Percentiles rank a stretch among this genome's conserved stretches.
phyloP scores from a whole-genome alignment of 2,329 filamentous ascomycete genomes.

The Dactylellina parvicollis region DNA sequence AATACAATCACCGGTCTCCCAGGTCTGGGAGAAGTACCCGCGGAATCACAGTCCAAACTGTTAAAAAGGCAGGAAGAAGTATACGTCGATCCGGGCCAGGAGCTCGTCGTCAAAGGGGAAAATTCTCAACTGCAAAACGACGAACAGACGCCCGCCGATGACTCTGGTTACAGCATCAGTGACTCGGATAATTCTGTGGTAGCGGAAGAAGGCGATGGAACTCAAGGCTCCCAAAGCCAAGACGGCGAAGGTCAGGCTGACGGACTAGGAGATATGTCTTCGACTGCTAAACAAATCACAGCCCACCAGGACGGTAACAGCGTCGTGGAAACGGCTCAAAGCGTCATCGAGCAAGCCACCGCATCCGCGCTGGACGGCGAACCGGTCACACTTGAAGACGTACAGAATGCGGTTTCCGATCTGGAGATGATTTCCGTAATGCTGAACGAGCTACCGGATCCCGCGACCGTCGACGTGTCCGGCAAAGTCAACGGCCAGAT shows the following conservation, averaged over 20 bases:
- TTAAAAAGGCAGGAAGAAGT: constrained; percentile 19
- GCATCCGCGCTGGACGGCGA: background rate
- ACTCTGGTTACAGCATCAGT: background rate
- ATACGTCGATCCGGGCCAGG: background rate
- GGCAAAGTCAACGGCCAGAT: constrained; percentile 2
- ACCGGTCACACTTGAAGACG: background rate
- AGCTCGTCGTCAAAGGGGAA: background rate
- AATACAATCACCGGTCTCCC: background rate
- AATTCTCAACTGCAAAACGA: background rate
- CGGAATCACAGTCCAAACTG: constrained; percentile 7
- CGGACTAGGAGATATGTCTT: background rate
- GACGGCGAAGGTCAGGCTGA: background rate
- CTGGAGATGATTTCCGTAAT: constrained; percentile 3
- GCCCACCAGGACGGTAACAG: constrained; percentile 7
- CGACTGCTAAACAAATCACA: background rate
- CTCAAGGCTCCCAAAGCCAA: too few relatives aligned
- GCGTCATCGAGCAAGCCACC: constrained; percentile 6
- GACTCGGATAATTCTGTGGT: background rate
- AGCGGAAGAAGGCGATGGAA: background rate
- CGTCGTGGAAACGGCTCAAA: background rate
- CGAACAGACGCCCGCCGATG: background rate
- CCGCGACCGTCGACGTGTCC: constrained; percentile 5
- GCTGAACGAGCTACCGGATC: background rate
- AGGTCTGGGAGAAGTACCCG: background rate
- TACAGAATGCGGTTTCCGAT: background rate